Evolutionary conservation across 2,329 filamentous ascomycete genomes (phyloP).

Genomic region (Aspergillus brasiliensis): DNA sequence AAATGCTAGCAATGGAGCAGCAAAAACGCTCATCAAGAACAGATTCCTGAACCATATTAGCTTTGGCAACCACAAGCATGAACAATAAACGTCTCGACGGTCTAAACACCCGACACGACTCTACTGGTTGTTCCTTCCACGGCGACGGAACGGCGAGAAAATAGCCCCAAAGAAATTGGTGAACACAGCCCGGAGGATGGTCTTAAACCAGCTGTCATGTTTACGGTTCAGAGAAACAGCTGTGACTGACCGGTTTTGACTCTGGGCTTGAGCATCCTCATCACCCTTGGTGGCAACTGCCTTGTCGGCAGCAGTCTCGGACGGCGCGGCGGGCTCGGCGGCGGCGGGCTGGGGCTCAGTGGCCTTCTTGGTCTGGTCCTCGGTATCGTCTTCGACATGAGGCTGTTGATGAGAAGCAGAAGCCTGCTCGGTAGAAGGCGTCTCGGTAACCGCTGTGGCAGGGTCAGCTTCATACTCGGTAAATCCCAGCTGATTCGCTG

Average conservation of each 20-base stretch:
- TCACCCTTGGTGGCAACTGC: constrained; percentile 23
- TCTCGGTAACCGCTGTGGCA: constrained; percentile 33
- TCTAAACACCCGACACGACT: constrained; percentile 8
- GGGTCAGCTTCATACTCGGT: constrained; percentile 37
- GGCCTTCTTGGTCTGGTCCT: constrained; percentile 16
- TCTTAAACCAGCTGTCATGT: constrained; percentile 44
- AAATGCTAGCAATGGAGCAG: constrained; percentile 32
- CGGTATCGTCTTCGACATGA: constrained; percentile 52
- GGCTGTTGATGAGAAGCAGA: constrained; percentile 34
- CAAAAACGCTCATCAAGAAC: constrained; percentile 35
- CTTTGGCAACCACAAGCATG: constrained; percentile 23
- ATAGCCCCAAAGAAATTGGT: constrained; percentile 43
- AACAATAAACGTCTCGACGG: constrained; percentile 12
- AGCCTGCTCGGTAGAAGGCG: constrained; percentile 9
- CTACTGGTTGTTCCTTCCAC: constrained; percentile 34
- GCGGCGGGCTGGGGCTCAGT: constrained; percentile 11
- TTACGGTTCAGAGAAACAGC: constrained; percentile 42
- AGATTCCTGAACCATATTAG: constrained; percentile 37
- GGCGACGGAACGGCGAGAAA: constrained; percentile 43
- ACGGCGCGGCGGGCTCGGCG: constrained; percentile 7
- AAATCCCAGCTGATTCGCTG: constrained; percentile 25
- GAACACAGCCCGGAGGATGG: constrained; percentile 44
- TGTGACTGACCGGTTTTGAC: constrained; percentile 42
- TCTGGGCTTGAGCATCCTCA: constrained; percentile 34
- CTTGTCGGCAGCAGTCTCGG: constrained; percentile 11